A percentile compares a stretch with the other conserved stretches of the same genome.
Conservation (phyloP, 371 early-diverging fungal species). For the Syncephalastrum contaminatum region DNA sequence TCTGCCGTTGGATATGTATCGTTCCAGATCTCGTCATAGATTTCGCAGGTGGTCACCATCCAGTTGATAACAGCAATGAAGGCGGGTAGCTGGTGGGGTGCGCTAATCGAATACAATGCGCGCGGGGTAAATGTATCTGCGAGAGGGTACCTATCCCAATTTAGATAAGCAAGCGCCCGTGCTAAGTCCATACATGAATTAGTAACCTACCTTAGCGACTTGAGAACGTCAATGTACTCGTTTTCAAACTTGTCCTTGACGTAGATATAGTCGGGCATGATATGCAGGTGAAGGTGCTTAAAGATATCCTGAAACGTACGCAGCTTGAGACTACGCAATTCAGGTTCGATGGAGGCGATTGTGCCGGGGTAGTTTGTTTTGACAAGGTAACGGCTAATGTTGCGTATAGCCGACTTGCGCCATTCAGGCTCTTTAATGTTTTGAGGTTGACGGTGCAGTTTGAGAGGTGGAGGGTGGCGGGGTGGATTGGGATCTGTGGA, state of each 20-base stretch:
- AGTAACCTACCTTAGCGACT: conserved; percentile 57
- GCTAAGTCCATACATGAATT: background rate
- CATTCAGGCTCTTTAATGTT: conserved; percentile 68
- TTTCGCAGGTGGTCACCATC: conserved; percentile 62
- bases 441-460: conserved; percentile 55
- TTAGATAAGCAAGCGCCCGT: background rate
- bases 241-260: conserved; percentile 80
- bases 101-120: conserved; percentile 78
- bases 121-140: conserved; percentile 86
- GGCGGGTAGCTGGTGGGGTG: conserved; percentile 88
- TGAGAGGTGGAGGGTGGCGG: conserved; percentile 1
- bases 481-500: conserved; percentile 2
- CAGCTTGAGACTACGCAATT: conserved; percentile 67
- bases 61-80: conserved; percentile 87
- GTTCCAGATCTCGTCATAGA: no score
- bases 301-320: conserved; percentile 93
- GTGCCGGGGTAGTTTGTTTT: conserved; percentile 69
- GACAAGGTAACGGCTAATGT: conserved; percentile 71
- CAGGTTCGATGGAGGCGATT: conserved; percentile 49
- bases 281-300: conserved; percentile 79
- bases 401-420: conserved; percentile 61
- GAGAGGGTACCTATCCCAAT: conserved; percentile 79
- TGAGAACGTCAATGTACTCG: conserved; percentile 78
- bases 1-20: no score
- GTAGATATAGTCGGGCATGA: conserved; percentile 74